phyloP scores from a whole-genome alignment of 2,329 filamentous ascomycete species.

The Cordyceps pruinosa region DNA sequence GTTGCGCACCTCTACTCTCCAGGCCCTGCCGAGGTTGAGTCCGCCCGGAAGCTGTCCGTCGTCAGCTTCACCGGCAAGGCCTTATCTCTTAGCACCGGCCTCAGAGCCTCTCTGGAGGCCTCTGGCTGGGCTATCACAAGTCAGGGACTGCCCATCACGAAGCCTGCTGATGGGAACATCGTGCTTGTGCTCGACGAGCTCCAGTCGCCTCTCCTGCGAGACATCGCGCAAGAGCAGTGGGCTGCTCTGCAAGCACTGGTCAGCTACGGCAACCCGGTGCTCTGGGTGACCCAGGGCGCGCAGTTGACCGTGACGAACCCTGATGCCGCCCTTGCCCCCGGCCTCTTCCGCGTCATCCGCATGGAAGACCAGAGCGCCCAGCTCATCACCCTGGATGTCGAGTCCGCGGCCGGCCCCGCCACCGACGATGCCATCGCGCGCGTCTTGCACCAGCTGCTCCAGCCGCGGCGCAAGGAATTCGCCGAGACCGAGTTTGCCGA shows the following conservation, averaged over 20 bases:
- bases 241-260: slow-evolving; percentile 2
- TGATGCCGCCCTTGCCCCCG: background rate
- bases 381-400: slow-evolving; percentile 3
- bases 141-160: background rate
- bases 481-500: slow-evolving; percentile 18
- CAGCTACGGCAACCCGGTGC: background rate
- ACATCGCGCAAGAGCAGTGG: slow-evolving; percentile 2
- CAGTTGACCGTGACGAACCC: slow-evolving; percentile 1
- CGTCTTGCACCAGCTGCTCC: slow-evolving; percentile 13
- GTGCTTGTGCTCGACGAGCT: slow-evolving; percentile 2
- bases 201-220: background rate
- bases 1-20: background rate
- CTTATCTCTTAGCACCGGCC: background rate
- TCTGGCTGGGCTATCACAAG: background rate
- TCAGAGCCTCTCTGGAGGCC: background rate
- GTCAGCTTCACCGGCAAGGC: background rate
- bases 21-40: background rate
- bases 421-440: slow-evolving; percentile 7
- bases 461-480: slow-evolving; percentile 19
- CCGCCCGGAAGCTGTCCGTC: background rate
- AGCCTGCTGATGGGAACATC: background rate
- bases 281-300: slow-evolving; percentile 4
- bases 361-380: background rate
- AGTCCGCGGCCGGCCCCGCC: background rate
- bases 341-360: slow-evolving; percentile 7